Base-by-base conservation (phyloP, 352 stramenopile species). In the Globisporangium recalcitrans region DNA sequence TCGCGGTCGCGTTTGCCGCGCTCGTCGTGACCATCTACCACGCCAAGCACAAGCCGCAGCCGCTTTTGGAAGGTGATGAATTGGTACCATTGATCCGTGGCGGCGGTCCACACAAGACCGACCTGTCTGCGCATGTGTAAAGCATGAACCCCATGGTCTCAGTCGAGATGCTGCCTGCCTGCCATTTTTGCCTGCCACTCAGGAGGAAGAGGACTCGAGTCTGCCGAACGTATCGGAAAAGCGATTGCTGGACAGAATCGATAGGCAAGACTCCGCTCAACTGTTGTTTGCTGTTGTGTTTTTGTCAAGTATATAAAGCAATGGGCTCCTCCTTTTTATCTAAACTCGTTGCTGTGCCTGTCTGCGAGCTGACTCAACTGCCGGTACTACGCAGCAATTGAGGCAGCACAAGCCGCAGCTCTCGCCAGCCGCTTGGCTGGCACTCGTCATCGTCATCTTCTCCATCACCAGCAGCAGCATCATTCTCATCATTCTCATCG, bases 1-100 rank as follows among this genome's bases (percentile, higher is more conserved):
- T 91, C 26, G 75, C 77, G 9, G 32, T 88, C 34, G 60, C 75
- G 52, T 54, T 93, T 2, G 52, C 63, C 19, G 48, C 71, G 9
- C 27, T 90, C 9, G 58, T 87, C 7, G 64, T 74, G 26, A 76
- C 73, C 24, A 85, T 93, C 63, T 85, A 77, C 53, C 59, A 78
- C 44, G 68, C 70, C 9, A 91, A 88, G 60, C 59, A 81, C 53
- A 46, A 68, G 52, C 49, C 62, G 24, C 16, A 61, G 48, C n/a
- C 38, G 44, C 40, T 69, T 27, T 24, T 60, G 0, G 32, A 48
- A 5, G 29, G 46, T 26, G 74, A 78, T 21, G 82, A 91, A 60
- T 67, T 64, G 3, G 70, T 62, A 32, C 79, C 82, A 29, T 68
- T 91, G 29, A 68, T 90, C 29, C 57, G n/a, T n/a, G n/a, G 52